Evolutionary conservation across 148 eudicot genomes (phyloP).

Genomic region (Euryodendron excelsum): DNA sequence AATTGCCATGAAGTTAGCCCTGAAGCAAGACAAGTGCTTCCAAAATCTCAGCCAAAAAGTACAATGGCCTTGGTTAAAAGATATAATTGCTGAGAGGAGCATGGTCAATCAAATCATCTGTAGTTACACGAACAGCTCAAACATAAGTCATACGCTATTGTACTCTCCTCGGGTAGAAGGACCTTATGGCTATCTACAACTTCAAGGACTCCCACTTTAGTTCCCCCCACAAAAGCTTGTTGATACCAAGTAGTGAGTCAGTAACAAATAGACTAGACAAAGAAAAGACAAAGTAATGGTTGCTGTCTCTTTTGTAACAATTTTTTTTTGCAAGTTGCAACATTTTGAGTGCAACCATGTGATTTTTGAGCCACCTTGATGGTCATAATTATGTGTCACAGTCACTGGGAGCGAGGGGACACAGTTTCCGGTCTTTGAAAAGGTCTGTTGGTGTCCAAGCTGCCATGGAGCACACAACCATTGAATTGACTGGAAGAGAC

Average conservation of each 20-base stretch:
- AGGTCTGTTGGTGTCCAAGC: conserved; percentile 71
- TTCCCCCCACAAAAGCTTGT: neutral
- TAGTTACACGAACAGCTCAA: neutral
- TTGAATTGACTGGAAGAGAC: conserved; percentile 82
- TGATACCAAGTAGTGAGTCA: too few relatives aligned
- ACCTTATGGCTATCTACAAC: neutral
- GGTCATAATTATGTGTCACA: conserved; percentile 19
- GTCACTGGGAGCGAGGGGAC: conserved; percentile 81
- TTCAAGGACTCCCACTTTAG: neutral
- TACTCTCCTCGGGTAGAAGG: conserved; percentile 1
- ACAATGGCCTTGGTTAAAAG: too few relatives aligned
- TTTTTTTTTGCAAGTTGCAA: neutral
- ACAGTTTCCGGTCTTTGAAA: conserved; percentile 62
- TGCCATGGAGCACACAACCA: conserved; percentile 62
- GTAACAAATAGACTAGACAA: conserved; percentile 14
- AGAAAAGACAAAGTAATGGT: conserved; percentile 12
- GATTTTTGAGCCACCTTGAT: conserved; percentile 6
- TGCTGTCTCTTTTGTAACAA: neutral
- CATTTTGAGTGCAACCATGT: conserved; percentile 1
- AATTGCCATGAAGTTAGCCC: neutral
- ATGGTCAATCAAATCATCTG: neutral
- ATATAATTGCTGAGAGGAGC: neutral
- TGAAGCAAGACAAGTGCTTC: too few relatives aligned
- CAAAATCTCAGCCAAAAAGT: too few relatives aligned
- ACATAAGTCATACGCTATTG: neutral